Conservation (phyloP, 106 monocot species). For the Apostasia shenzhenica region DNA sequence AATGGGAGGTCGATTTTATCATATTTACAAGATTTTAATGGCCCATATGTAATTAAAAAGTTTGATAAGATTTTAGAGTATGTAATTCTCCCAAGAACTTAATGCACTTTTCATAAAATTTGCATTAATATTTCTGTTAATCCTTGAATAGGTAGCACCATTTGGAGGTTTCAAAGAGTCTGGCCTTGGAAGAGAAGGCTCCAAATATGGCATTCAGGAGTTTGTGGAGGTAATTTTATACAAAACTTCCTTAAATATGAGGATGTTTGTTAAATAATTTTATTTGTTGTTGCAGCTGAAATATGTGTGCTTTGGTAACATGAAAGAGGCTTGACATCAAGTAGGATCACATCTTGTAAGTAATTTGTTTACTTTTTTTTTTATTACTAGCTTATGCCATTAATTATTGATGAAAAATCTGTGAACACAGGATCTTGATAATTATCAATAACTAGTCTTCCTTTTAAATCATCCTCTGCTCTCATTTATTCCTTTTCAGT, state of each 20-base stretch:
- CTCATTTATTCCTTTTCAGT: too few species aligned
- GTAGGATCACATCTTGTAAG: neutral
- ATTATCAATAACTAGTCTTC: too few species aligned
- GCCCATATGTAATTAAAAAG: too few species aligned
- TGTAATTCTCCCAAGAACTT: neutral
- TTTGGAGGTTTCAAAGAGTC: conserved; percentile 98
- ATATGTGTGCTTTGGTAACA: conserved; percentile 90
- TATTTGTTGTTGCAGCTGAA: conserved; percentile 50
- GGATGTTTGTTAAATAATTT: neutral
- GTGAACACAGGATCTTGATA: too few species aligned
- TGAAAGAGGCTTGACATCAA: conserved; percentile 40
- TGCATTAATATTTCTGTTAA: neutral
- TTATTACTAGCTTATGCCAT: neutral
- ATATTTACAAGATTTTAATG: neutral
- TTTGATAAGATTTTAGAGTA: too few species aligned
- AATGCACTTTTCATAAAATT: neutral
- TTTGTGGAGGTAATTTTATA: conserved; percentile 53
- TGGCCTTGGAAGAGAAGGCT: conserved; percentile 96
- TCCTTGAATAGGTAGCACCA: conserved; percentile 67
- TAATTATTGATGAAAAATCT: too few species aligned
- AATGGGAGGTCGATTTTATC: too few species aligned
- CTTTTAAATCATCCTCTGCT: too few species aligned
- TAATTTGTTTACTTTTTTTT: neutral
- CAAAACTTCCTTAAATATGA: neutral
- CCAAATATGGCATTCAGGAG: conserved; percentile 97